Conservation (phyloP, 2,329 filamentous ascomycete genomes). For the Colletotrichum musicola region DNA sequence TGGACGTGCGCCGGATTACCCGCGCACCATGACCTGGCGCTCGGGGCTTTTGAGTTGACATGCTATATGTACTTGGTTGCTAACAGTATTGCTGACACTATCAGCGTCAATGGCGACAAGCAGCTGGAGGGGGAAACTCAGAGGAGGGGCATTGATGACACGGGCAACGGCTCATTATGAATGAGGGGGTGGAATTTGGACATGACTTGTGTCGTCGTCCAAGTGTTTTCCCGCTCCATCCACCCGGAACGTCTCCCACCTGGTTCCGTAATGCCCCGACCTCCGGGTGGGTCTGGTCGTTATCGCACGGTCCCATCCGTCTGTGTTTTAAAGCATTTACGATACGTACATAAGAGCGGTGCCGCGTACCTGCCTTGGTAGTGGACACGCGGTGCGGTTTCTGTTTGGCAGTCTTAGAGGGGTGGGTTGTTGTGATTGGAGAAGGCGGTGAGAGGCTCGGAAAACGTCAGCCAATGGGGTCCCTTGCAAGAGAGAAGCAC, state of each 20-base stretch:
- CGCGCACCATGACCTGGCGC: neutral
- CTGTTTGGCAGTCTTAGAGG: neutral
- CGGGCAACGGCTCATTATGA: too few species aligned
- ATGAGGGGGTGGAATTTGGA: too few species aligned
- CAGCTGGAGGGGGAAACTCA: too few species aligned
- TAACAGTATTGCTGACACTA: too few species aligned
- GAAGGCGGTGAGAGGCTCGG: slow-evolving; percentile 12
- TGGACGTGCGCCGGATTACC: neutral
- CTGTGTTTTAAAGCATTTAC: neutral
- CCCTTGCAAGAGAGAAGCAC: neutral
- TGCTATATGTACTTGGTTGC: too few species aligned
- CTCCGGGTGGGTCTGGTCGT: slow-evolving; percentile 10
- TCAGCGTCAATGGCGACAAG: too few species aligned
- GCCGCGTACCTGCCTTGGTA: too few species aligned
- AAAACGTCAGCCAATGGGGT: slow-evolving; percentile 10
- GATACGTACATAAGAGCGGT: too few species aligned
- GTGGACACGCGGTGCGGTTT: slow-evolving; percentile 11
- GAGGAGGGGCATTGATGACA: too few species aligned
- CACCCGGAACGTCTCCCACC: neutral
- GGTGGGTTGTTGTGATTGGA: slow-evolving; percentile 8
- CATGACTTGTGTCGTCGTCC: too few species aligned
- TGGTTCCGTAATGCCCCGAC: slow-evolving; percentile 16
- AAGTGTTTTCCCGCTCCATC: neutral
- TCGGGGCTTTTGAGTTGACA: neutral
- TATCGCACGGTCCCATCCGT: slow-evolving; percentile 26